Base-by-base conservation (phyloP, 2,329 filamentous ascomycete species). In the Penicillium sp. region DNA sequence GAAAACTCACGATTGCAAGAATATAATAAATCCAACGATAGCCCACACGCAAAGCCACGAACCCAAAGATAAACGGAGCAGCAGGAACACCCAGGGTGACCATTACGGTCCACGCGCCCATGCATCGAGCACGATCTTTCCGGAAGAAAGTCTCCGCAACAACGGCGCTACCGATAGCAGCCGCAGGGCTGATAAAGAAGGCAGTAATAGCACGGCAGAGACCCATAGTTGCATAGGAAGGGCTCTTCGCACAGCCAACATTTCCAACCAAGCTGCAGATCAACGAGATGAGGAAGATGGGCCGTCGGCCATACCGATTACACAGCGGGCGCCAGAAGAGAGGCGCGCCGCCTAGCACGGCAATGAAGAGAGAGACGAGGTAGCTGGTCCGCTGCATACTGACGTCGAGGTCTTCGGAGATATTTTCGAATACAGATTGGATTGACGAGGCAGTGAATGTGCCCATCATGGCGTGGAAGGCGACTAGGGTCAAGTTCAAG, bases 21-120 rank as follows among this genome's bases (percentile, higher is more conserved):
- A 74, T 71, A 70, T 73, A 80, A 61, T 77, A 81, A 24, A 80
- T 78, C 78, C 78, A 81, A 3, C 75, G 69, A 45, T 77, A 81
- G 1, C 75, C 74, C 6, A 75, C 72, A 12, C 75, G 70, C 49
- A 75, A 64, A 0, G 74, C 72, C 0, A 80, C 76, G 28, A 65
- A 66, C 1, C 64, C 64, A 22, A 66, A 62, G 4, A 67, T 53
- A 22, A 66, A 61, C 0, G 64, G 63, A 2, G 60, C 59, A 21
- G 69, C 54, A 1, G 74, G 74, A 5, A 72, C 68, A 22, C 75
- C 75, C 13, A 77, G 53, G 0, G 74, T 77, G 2, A 76, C 65
- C 62, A 77, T 70, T 26, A 66, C 61, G 43, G 76, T 78, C 77
- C 77, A 80, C 12, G 76, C 67, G 10, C 77, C 77, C 72, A 80